Percentiles rank a stretch among this genome's conserved stretches.
Evolutionary conservation across 2,329 filamentous ascomycete species (phyloP).

Genomic region (Pseudogymnoascus sp.): DNA sequence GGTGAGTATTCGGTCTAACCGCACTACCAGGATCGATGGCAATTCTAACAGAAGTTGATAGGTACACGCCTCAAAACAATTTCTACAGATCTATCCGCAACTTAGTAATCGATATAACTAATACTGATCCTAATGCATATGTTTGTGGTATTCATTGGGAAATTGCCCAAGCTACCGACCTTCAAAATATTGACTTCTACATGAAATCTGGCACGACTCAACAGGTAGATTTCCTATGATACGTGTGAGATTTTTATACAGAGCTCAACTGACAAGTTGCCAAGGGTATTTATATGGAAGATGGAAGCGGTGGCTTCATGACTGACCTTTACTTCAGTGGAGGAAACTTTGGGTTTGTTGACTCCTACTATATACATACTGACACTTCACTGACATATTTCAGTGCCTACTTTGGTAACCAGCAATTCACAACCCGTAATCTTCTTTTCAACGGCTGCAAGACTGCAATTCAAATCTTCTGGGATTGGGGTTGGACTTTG

Average conservation of each 20-base stretch:
- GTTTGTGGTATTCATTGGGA: conserved; percentile 43
- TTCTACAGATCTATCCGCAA: conserved; percentile 45
- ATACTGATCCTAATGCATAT: conserved; percentile 15
- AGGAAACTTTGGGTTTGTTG: neutral
- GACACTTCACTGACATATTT: no score
- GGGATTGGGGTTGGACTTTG: conserved; percentile 45
- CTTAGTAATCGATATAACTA: conserved; percentile 50
- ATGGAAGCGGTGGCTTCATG: conserved; percentile 74
- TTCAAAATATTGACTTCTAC: conserved; percentile 49
- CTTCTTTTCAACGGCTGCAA: conserved; percentile 37
- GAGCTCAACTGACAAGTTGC: no score
- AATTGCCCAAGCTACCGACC: conserved; percentile 45
- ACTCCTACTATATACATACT: no score
- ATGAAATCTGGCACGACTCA: conserved; percentile 59
- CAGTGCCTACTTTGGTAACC: conserved; percentile 54
- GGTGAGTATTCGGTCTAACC: no score
- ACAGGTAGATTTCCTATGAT: conserved; percentile 23
- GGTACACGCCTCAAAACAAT: neutral
- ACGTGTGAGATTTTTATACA: no score
- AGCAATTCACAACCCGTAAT: conserved; percentile 56
- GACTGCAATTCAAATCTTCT: conserved; percentile 49
- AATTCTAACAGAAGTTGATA: neutral
- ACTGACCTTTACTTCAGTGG: conserved; percentile 55
- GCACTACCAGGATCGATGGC: no score
- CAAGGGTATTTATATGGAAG: conserved; percentile 62